Conservation (phyloP, 192 early-diverging fungal genomes). For the Coemansia sp. region DNA sequence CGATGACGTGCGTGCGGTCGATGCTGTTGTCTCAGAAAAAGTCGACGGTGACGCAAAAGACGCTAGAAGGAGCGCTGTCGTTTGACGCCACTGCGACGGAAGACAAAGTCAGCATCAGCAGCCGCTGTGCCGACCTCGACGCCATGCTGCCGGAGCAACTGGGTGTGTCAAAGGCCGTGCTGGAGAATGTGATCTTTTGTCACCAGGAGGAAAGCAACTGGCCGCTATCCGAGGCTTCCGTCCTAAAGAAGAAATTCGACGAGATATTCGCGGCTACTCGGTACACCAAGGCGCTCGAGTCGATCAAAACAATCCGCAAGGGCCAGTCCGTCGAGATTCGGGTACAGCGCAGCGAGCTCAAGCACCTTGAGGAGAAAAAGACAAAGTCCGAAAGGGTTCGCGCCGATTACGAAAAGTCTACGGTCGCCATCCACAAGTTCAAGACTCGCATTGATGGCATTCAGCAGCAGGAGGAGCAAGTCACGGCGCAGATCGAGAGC, state of each 20-base stretch:
- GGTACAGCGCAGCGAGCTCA: slow-evolving; percentile 64
- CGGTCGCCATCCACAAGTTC: slow-evolving; percentile 53
- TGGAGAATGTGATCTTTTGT: slow-evolving; percentile 99
- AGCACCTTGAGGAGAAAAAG: slow-evolving; percentile 69
- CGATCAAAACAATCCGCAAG: slow-evolving; percentile 79
- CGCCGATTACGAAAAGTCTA: slow-evolving; percentile 35
- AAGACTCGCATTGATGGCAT: slow-evolving; percentile 47
- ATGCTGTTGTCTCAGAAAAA: slow-evolving; percentile 76
- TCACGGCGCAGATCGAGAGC: slow-evolving; percentile 55
- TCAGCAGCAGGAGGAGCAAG: slow-evolving; percentile 35
- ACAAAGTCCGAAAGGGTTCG: slow-evolving; percentile 70
- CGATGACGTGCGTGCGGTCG: slow-evolving; percentile 78
- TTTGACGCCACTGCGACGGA: slow-evolving; percentile 60
- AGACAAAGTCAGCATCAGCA: slow-evolving; percentile 75
- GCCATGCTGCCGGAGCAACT: slow-evolving; percentile 80
- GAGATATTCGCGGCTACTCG: slow-evolving; percentile 94
- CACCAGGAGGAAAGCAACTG: slow-evolving; percentile 99
- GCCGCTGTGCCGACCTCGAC: slow-evolving; percentile 86
- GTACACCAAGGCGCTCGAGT: slow-evolving; percentile 90
- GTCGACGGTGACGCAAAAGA: slow-evolving; percentile 62
- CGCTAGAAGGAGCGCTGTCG: slow-evolving; percentile 77
- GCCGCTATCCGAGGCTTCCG: slow-evolving; percentile 87
- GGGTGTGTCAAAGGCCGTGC: slow-evolving; percentile 87
- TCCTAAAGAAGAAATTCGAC: slow-evolving; percentile 97
- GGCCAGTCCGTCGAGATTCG: slow-evolving; percentile 66